Evolutionary conservation across 176 grass and related monocot species (phyloP).

Genomic region (Juncus inflexus): DNA sequence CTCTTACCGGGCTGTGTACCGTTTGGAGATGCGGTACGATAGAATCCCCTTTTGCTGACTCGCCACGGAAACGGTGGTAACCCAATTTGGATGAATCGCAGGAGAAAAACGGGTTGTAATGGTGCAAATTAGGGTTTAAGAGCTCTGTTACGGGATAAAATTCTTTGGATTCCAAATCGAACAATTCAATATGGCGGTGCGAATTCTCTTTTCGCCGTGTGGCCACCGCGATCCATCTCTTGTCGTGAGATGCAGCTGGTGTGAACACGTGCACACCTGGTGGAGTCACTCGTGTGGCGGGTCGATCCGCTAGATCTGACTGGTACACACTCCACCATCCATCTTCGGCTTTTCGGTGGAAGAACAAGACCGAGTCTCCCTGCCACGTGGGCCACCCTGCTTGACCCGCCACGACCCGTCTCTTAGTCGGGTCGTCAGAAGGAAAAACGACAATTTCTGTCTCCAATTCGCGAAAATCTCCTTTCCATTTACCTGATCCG

Average conservation of each 20-base stretch:
- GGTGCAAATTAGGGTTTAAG: constrained; percentile 58
- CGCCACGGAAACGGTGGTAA: constrained; percentile 93
- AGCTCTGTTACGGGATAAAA: constrained; percentile 55
- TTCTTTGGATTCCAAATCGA: constrained; percentile 56
- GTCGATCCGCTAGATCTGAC: constrained; percentile 33
- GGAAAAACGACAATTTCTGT: constrained; percentile 74
- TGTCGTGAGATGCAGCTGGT: constrained; percentile 43
- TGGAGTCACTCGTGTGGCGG: constrained; percentile 55
- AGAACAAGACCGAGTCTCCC: constrained; percentile 53
- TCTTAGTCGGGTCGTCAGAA: constrained; percentile 33
- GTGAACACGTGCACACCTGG: constrained; percentile 77
- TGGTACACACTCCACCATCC: constrained; percentile 94
- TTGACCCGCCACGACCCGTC: constrained; percentile 27
- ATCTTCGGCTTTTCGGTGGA: constrained; percentile 73
- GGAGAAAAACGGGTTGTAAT: constrained; percentile 95
- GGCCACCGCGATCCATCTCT: constrained; percentile 52
- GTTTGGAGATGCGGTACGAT: constrained; percentile 54
- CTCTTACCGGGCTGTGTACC: constrained; percentile 48
- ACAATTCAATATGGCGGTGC: constrained; percentile 72
- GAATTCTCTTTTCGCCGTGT: constrained; percentile 54
- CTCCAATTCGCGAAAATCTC: constrained; percentile 67
- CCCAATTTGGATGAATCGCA: constrained; percentile 39
- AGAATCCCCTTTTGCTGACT: constrained; percentile 30
- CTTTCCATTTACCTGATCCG: constrained; percentile 53
- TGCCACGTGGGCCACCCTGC: constrained; percentile 87